phyloP scores from a whole-genome alignment of 2,329 filamentous ascomycete species.

The Mycosphaerella arachidis region DNA sequence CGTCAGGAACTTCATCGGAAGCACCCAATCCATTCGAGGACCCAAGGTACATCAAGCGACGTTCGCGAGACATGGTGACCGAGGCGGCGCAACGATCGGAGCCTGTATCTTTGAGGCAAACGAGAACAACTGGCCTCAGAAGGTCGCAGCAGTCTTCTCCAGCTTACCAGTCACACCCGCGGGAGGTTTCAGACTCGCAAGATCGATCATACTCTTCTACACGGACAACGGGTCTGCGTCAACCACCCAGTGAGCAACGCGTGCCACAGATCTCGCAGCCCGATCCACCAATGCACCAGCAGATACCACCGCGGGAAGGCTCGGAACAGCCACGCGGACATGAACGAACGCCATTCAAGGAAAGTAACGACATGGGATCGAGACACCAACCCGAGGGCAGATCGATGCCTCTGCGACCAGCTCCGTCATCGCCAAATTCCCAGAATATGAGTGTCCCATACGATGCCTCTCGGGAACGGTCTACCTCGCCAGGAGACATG shows the following conservation, averaged over 20 bases:
- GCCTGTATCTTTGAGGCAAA: constrained; percentile 9
- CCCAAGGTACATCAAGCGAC: constrained; percentile 26
- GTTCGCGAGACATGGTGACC: constrained; percentile 19
- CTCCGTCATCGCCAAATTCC: constrained; percentile 5
- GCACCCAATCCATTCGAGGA: constrained; percentile 25
- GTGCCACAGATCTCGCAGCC: constrained; percentile 6
- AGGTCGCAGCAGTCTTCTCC: neutral
- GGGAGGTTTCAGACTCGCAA: neutral
- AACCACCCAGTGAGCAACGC: neutral
- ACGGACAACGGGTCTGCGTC: neutral
- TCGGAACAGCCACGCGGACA: neutral
- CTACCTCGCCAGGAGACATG: constrained; percentile 15
- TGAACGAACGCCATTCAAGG: constrained; percentile 7
- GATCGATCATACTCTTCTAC: neutral
- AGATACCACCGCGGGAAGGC: constrained; percentile 7
- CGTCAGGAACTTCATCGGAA: constrained; percentile 19
- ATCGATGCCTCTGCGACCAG: constrained; percentile 2
- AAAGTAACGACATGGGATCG: constrained; percentile 12
- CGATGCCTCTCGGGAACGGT: constrained; percentile 6
- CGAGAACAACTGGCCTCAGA: neutral
- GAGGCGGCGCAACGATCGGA: constrained; percentile 5
- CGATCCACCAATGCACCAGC: constrained; percentile 4
- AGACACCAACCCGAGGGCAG: constrained; percentile 6
- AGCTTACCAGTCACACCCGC: neutral
- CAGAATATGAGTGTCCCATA: constrained; percentile 11